Conservation (phyloP, 176 grass and related monocot genomes). For the Musa acuminata region DNA sequence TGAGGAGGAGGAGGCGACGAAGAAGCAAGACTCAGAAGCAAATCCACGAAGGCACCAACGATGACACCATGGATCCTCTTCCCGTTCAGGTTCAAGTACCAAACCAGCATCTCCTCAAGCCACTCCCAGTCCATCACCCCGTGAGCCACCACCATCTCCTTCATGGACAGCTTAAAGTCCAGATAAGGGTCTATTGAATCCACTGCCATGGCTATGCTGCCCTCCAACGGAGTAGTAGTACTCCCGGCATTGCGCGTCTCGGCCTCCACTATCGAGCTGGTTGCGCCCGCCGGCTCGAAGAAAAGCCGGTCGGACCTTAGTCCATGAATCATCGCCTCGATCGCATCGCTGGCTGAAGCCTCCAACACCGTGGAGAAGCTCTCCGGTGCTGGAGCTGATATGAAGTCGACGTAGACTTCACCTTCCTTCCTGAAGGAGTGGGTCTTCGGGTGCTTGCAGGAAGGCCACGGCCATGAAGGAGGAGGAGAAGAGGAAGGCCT, state of each 20-base stretch:
- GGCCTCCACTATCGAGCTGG: conserved; percentile 38
- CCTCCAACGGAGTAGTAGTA: conserved; percentile 21
- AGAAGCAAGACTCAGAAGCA: conserved; percentile 39
- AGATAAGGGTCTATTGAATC: conserved; percentile 52
- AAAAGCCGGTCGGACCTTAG: conserved; percentile 39
- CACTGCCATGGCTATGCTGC: conserved; percentile 44
- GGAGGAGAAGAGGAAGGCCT: neutral
- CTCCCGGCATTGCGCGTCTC: neutral
- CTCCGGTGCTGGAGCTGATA: conserved; percentile 12
- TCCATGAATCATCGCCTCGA: conserved; percentile 29
- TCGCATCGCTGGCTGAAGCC: neutral
- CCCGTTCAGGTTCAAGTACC: conserved; percentile 69
- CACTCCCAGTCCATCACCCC: conserved; percentile 50
- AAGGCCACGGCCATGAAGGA: conserved; percentile 28
- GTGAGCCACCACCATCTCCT: conserved; percentile 67
- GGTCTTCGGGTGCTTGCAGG: conserved; percentile 34
- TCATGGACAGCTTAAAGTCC: conserved; percentile 80
- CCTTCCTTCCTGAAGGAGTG: conserved; percentile 23
- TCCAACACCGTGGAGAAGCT: conserved; percentile 12
- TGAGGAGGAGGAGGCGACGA: conserved; percentile 11
- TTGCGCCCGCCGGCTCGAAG: conserved; percentile 34
- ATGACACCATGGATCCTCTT: conserved; percentile 66
- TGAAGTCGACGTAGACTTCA: conserved; percentile 3
- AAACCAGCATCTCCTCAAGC: conserved; percentile 79
- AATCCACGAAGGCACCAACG: conserved; percentile 63